phyloP scores from a whole-genome alignment of 2,329 filamentous ascomycete genomes.

The Penicillium hordei region DNA sequence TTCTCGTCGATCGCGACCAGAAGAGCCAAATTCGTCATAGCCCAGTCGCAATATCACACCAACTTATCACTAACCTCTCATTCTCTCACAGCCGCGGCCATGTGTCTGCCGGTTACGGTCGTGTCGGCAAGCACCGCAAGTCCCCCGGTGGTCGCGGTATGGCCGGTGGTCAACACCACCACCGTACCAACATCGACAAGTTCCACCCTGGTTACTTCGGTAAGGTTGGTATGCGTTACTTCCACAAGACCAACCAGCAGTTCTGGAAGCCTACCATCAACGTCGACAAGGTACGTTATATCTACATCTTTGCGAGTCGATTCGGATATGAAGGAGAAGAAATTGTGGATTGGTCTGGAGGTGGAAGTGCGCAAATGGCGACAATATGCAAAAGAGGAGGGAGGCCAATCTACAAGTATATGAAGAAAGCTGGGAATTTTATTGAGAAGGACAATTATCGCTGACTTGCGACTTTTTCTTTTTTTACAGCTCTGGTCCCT shows the following conservation, averaged over 20 bases:
- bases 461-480: constrained; percentile 19
- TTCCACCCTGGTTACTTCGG: constrained; percentile 99
- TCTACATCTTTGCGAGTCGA: constrained; percentile 12
- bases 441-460: constrained; percentile 6
- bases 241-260: constrained; percentile 94
- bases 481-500: constrained; percentile 81
- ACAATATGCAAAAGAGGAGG: neutral
- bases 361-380: neutral
- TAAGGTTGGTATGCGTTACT: constrained; percentile 93
- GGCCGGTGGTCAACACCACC: constrained; percentile 99
- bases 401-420: neutral
- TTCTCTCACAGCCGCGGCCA: constrained; percentile 74
- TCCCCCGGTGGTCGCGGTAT: constrained; percentile 75
- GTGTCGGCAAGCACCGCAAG: constrained; percentile 99
- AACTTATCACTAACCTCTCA: constrained; percentile 22
- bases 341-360: constrained; percentile 5
- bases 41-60: constrained; percentile 10
- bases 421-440: neutral
- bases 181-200: constrained; percentile 89
- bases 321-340: constrained; percentile 5
- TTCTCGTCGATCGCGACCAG: constrained; percentile 15
- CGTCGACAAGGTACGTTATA: constrained; percentile 83
- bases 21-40: constrained; percentile 21
- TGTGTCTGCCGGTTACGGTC: constrained; percentile 97
- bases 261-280: constrained; percentile 99